These are phyloP conservation scores for Recurvomyces mirabilis DNA, from an alignment of 495 filamentous ascomycete species.

Conservation along the genomic window DNA sequence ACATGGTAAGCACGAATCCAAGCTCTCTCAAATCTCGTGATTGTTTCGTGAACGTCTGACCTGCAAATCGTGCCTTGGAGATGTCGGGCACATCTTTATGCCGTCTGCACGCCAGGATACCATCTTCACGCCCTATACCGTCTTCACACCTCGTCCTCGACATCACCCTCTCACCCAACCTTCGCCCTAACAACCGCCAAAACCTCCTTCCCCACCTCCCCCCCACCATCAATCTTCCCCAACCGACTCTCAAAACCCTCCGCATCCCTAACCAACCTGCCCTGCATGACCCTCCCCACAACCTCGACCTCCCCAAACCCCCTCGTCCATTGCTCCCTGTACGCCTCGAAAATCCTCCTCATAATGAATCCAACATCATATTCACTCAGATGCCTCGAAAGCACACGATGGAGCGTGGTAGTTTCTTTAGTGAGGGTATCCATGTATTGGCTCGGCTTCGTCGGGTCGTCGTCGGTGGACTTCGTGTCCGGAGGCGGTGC, in stretches of 20 bases:
- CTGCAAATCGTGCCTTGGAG: too few relatives aligned
- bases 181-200: conserved; percentile 59
- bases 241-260: conserved; percentile 64
- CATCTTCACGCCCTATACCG: too few relatives aligned
- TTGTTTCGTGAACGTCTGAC: too few relatives aligned
- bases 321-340: conserved; percentile 69
- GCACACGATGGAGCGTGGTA: conserved; percentile 70
- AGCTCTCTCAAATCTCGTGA: too few relatives aligned
- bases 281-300: conserved; percentile 51
- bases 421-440: conserved; percentile 87
- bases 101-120: too few relatives aligned
- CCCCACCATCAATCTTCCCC: conserved; percentile 69
- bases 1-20: too few relatives aligned
- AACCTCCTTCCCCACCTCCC: conserved; percentile 55
- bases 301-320: conserved; percentile 59
- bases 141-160: too few relatives aligned
- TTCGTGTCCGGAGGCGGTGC: conserved; percentile 13
- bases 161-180: too few relatives aligned
- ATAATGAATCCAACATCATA: conserved; percentile 75
- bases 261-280: conserved; percentile 70
- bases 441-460: conserved; percentile 62
- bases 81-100: too few relatives aligned
- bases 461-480: conserved; percentile 20
- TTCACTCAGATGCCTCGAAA: conserved; percentile 74
- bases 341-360: conserved; percentile 76